Percentiles rank a stretch among this genome's conserved stretches.
Evolutionary conservation across 495 filamentous ascomycete species (phyloP).

Genomic region (Ascobolus immersus): DNA sequence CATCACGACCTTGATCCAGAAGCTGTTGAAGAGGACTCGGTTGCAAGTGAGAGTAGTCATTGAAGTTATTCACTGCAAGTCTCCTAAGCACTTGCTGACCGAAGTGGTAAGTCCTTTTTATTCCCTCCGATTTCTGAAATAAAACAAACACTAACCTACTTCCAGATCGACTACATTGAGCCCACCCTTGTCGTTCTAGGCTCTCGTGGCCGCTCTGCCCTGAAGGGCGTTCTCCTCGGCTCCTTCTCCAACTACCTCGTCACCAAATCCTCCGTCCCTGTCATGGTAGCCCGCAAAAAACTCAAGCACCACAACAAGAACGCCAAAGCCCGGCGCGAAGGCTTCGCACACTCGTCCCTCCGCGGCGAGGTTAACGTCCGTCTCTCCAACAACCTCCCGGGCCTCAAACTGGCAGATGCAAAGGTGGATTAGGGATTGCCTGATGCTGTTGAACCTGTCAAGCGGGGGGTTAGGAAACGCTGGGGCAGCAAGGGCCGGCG

Average conservation of each 20-base stretch:
- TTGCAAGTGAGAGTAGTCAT: constrained; percentile 77
- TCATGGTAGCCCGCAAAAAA: constrained; percentile 72
- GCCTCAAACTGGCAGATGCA: constrained; percentile 24
- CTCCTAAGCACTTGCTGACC: constrained; percentile 58
- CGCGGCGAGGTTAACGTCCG: constrained; percentile 18
- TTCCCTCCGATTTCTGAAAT: not conserved
- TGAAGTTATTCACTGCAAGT: constrained; percentile 96
- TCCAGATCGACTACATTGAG: constrained; percentile 60
- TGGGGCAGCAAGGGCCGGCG: not conserved
- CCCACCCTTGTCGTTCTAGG: constrained; percentile 89
- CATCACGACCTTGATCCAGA: constrained; percentile 55
- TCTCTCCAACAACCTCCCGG: constrained; percentile 29
- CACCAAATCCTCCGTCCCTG: constrained; percentile 83
- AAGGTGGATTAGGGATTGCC: constrained; percentile 23
- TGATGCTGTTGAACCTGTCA: not conserved
- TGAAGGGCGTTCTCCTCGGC: constrained; percentile 82
- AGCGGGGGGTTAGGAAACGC: not conserved
- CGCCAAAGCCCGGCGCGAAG: constrained; percentile 13
- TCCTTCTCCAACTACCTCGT: constrained; percentile 91
- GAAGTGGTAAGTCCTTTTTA: constrained; percentile 33
- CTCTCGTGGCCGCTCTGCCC: constrained; percentile 61
- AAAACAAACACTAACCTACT: not conserved
- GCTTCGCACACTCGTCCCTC: not conserved
- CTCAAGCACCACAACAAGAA: constrained; percentile 50
- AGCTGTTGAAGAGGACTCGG: constrained; percentile 63